Conservation (phyloP, 2,329 filamentous ascomycete genomes). For the Aspergillus luchuensis region DNA sequence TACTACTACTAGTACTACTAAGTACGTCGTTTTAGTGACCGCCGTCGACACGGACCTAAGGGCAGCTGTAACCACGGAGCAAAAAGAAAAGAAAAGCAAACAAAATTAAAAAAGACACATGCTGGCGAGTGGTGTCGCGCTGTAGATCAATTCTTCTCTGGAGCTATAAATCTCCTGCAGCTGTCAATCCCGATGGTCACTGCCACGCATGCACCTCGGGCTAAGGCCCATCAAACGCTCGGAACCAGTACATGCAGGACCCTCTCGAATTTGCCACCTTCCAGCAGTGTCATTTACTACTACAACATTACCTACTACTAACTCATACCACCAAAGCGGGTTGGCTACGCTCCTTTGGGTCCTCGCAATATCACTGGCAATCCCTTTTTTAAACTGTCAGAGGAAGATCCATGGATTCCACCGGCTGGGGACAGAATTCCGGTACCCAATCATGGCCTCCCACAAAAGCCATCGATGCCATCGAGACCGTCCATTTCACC, state of each 20-base stretch:
- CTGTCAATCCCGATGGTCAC: conserved; percentile 7
- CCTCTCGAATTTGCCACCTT: conserved; percentile 4
- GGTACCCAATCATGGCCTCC: conserved; percentile 12
- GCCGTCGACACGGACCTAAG: background rate
- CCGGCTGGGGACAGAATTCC: conserved; percentile 5
- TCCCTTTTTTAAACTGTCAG: conserved; percentile 3
- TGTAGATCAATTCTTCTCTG: conserved; percentile 2
- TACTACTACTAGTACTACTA: background rate
- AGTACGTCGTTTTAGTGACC: background rate
- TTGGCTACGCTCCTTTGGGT: background rate
- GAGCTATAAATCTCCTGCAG: conserved; percentile 3
- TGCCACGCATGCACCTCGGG: conserved; percentile 9
- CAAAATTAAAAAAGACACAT: background rate
- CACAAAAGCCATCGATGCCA: conserved; percentile 8
- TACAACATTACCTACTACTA: background rate
- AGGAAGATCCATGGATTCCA: conserved; percentile 3
- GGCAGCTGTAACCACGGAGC: background rate
- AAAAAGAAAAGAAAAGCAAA: background rate
- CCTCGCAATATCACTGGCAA: background rate
- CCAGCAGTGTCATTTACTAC: background rate
- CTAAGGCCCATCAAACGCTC: conserved; percentile 4
- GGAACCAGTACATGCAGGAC: conserved; percentile 1
- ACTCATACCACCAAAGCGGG: background rate
- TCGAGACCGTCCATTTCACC: background rate
- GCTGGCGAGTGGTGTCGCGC: background rate